Evolutionary conservation across 164 flowering plant species (phyloP).

Genomic region (Chimonanthus praecox): DNA sequence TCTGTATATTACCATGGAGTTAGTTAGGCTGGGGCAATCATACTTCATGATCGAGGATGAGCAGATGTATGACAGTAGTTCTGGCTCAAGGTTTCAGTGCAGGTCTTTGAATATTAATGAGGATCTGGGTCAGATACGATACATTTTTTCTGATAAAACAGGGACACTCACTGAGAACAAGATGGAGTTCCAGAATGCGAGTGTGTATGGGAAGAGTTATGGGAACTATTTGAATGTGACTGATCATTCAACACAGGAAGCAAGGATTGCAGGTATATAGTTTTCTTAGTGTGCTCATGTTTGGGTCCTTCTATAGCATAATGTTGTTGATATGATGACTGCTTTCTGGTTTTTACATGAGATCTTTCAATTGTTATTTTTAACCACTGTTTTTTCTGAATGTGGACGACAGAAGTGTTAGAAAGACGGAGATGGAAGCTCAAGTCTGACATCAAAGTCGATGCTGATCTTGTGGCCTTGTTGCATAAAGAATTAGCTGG

Average conservation of each 20-base stretch:
- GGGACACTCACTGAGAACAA: slow-evolving; percentile 93
- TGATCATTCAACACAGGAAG: slow-evolving; percentile 31
- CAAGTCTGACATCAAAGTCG: slow-evolving; percentile 49
- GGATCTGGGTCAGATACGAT: slow-evolving; percentile 89
- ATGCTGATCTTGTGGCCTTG: slow-evolving; percentile 52
- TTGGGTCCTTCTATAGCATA: background rate
- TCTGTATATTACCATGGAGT: slow-evolving; percentile 89
- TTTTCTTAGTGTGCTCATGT: background rate
- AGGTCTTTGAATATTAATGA: slow-evolving; percentile 91
- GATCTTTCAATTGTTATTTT: background rate
- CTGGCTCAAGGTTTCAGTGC: slow-evolving; percentile 83
- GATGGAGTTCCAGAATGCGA: slow-evolving; percentile 83
- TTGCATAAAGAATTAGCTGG: slow-evolving; percentile 45
- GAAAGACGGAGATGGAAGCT: slow-evolving; percentile 44
- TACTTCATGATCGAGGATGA: slow-evolving; percentile 89
- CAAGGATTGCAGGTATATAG: slow-evolving; percentile 17
- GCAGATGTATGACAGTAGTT: slow-evolving; percentile 58
- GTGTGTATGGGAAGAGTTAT: slow-evolving; percentile 57
- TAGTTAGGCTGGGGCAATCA: slow-evolving; percentile 90
- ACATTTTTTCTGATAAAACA: slow-evolving; percentile 84
- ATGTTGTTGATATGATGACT: background rate
- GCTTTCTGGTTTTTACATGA: background rate
- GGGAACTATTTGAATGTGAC: slow-evolving; percentile 23
- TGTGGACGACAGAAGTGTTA: slow-evolving; percentile 11
- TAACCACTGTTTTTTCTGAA: background rate